phyloP scores from a whole-genome alignment of 257 asterid genomes.

The Nicotiana paniculata region DNA sequence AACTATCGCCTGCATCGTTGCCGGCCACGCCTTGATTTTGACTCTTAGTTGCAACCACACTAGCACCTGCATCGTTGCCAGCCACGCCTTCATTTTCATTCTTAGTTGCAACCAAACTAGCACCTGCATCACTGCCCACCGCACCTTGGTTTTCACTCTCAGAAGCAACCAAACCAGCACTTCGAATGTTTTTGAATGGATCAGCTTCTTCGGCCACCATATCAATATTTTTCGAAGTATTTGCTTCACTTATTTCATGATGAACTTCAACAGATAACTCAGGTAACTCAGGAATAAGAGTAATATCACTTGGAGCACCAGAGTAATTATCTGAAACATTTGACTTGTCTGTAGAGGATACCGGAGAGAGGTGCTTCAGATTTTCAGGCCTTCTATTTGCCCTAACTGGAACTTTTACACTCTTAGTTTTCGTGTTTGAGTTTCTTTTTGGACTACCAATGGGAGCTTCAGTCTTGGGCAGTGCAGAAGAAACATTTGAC shows the following conservation, averaged over 20 bases:
- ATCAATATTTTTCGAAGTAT: neutral
- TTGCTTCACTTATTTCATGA: slow-evolving; percentile 20
- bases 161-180: neutral
- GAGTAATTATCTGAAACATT: slow-evolving; percentile 18
- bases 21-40: neutral
- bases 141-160: neutral
- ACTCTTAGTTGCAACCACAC: slow-evolving; percentile 3
- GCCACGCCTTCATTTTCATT: slow-evolving; percentile 12
- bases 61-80: neutral
- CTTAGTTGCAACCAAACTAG: neutral
- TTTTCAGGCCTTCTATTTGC: slow-evolving; percentile 24
- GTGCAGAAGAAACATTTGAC: slow-evolving; percentile 16
- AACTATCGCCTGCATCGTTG: neutral
- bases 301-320: slow-evolving; percentile 13
- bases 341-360: slow-evolving; percentile 22
- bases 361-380: slow-evolving; percentile 23
- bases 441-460: slow-evolving; percentile 36
- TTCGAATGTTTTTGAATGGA: neutral
- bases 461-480: slow-evolving; percentile 39
- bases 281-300: slow-evolving; percentile 23
- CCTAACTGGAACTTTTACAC: slow-evolving; percentile 30
- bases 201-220: neutral
- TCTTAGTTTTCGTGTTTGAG: slow-evolving; percentile 47
- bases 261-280: slow-evolving; percentile 29
- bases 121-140: neutral